Percentiles rank a stretch among this genome's conserved stretches.
These are phyloP conservation scores for Solanum medicagineum DNA, from an alignment of 257 asterid genomes.

Conservation along the genomic window DNA sequence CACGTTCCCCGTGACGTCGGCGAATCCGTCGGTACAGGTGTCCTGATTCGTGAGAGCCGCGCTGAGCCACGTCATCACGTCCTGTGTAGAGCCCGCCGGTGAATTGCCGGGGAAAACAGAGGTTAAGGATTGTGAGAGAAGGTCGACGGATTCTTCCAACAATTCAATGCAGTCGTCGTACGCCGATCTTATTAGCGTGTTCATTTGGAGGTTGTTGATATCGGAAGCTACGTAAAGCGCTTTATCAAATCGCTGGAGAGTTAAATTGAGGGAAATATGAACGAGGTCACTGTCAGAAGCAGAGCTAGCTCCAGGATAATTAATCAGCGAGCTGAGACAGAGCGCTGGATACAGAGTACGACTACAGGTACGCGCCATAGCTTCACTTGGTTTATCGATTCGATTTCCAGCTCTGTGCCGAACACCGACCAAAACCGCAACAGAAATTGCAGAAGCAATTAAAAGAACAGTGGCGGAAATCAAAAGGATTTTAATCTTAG, in stretches of 20 bases:
- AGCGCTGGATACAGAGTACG: conserved; percentile 51
- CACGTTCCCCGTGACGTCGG: conserved; percentile 41
- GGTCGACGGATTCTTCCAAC: conserved; percentile 63
- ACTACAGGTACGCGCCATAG: conserved; percentile 67
- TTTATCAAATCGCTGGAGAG: conserved; percentile 51
- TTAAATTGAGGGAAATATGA: conserved; percentile 82
- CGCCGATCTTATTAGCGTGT: conserved; percentile 57
- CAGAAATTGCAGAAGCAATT: conserved; percentile 41
- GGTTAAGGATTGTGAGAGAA: conserved; percentile 48
- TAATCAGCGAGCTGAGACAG: conserved; percentile 53
- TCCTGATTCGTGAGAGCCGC: conserved; percentile 88
- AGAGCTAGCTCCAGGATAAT: conserved; percentile 64
- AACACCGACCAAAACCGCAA: conserved; percentile 26
- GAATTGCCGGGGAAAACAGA: conserved; percentile 26
- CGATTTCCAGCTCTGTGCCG: conserved; percentile 13
- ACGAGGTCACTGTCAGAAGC: conserved; percentile 77
- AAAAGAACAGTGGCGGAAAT: conserved; percentile 37
- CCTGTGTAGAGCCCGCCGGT: conserved; percentile 31
- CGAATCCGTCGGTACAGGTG: conserved; percentile 79
- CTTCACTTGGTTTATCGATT: conserved; percentile 41
- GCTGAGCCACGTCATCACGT: conserved; percentile 92
- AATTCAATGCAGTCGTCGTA: conserved; percentile 83
- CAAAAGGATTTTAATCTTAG: conserved; percentile 37
- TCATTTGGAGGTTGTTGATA: conserved; percentile 52
- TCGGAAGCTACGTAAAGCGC: conserved; percentile 55